A percentile compares a stretch with the other conserved stretches of the same genome.
Evolutionary conservation across 1,284 basidiomycete species (phyloP).

Genomic region (Inonotus obliquus): DNA sequence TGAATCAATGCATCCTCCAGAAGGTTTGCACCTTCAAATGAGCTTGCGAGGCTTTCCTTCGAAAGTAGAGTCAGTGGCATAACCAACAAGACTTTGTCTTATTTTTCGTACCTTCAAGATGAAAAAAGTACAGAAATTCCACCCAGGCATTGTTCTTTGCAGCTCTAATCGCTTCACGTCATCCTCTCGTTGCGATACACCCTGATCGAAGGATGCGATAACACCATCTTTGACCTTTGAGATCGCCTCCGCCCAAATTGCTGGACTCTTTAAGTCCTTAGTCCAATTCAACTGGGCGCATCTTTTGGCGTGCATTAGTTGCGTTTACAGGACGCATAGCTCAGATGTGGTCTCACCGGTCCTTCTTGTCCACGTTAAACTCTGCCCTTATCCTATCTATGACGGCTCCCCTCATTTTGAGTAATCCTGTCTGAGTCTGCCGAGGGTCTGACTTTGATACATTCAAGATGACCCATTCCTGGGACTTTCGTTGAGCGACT

Average conservation of each 20-base stretch:
- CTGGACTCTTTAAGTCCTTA: conserved; percentile 65
- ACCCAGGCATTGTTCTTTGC: conserved; percentile 85
- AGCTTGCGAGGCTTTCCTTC: conserved; percentile 90
- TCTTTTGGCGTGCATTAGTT: conserved; percentile 37
- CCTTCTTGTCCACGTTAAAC: conserved; percentile 87
- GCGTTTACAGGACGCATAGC: conserved; percentile 17
- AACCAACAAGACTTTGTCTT: not conserved
- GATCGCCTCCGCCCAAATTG: conserved; percentile 85
- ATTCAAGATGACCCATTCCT: conserved; percentile 88
- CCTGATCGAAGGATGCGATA: conserved; percentile 75
- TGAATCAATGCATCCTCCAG: conserved; percentile 85
- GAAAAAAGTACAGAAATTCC: conserved; percentile 98
- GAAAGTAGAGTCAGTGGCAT: conserved; percentile 4
- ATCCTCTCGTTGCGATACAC: conserved; percentile 77
- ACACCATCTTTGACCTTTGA: conserved; percentile 89
- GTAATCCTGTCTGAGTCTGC: conserved; percentile 60
- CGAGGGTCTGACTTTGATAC: conserved; percentile 69
- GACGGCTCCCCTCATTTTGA: conserved; percentile 78
- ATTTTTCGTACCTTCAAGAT: conserved; percentile 72
- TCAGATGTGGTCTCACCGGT: conserved; percentile 54
- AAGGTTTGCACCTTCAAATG: conserved; percentile 87
- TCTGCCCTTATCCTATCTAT: conserved; percentile 91
- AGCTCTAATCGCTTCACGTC: conserved; percentile 84
- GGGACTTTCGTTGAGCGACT: conserved; percentile 66
- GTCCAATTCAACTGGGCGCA: conserved; percentile 79